phyloP scores from a whole-genome alignment of 352 stramenopile genomes.

The Pythium brachiatum region DNA sequence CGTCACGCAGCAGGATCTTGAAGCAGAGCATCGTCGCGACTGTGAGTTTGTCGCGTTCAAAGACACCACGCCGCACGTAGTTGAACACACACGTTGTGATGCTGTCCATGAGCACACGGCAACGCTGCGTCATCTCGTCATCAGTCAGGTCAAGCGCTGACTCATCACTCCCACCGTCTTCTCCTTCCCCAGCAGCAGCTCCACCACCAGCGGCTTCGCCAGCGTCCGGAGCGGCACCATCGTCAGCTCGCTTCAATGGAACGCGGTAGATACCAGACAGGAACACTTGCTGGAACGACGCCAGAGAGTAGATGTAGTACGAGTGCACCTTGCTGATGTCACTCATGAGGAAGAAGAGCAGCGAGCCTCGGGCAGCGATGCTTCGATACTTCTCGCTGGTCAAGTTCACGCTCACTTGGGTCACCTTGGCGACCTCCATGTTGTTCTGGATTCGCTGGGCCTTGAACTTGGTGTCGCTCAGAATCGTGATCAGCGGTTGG shows the following conservation, averaged over 20 bases:
- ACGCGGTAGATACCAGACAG: slow-evolving; percentile 93
- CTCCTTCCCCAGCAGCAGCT: slow-evolving; percentile 7
- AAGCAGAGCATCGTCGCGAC: slow-evolving; percentile 93
- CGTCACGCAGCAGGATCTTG: slow-evolving; percentile 92
- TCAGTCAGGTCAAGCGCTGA: slow-evolving; percentile 73
- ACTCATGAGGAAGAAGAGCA: slow-evolving; percentile 98
- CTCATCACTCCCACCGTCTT: slow-evolving; percentile 31
- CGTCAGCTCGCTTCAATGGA: slow-evolving; percentile 41
- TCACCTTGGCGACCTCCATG: slow-evolving; percentile 91
- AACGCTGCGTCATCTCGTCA: slow-evolving; percentile 87
- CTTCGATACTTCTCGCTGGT: slow-evolving; percentile 95
- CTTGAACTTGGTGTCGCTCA: slow-evolving; percentile 96
- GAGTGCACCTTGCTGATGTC: slow-evolving; percentile 96
- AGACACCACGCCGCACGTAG: slow-evolving; percentile 93
- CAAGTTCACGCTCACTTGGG: slow-evolving; percentile 90
- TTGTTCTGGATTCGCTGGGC: slow-evolving; percentile 90
- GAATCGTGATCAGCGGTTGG: slow-evolving; percentile 93
- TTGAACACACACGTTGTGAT: slow-evolving; percentile 96
- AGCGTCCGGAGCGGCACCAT: slow-evolving; percentile 12
- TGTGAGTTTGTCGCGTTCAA: slow-evolving; percentile 95
- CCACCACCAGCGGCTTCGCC: slow-evolving; percentile 38
- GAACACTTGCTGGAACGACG: slow-evolving; percentile 95
- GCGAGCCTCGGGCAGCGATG: slow-evolving; percentile 90
- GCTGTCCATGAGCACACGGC: slow-evolving; percentile 84
- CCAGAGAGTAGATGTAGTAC: slow-evolving; percentile 97